Evolutionary conservation across 2,329 filamentous ascomycete species (phyloP), one percentile per base, ranked within the genome.

Genomic region (Alternaria longipes): DNA sequence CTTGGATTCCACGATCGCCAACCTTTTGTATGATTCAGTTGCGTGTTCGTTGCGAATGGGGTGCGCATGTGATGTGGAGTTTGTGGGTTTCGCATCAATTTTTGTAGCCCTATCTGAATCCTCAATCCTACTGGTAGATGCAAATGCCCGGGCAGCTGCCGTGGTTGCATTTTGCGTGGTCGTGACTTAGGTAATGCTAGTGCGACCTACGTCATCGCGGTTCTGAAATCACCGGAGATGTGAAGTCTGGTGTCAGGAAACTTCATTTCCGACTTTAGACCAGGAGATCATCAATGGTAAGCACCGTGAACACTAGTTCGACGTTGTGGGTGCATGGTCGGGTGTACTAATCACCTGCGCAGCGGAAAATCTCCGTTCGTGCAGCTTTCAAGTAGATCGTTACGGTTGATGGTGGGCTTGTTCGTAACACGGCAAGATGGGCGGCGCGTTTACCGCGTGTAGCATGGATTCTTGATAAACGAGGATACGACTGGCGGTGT

Each of bases 261-360:
- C 14, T 34, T 50, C 32, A 50, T 50, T 38, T 50, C 30, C 46
- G 30, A 36, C 14, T 22, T 34, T 38, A 18, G 30, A n/a, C 46
- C 14, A 24, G 14, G 46, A 16, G 32, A 50, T 50, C 30, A 38
- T 6, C 46, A n/a, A 36, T 18, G n/a, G 5, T 50, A 50, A 50
- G 46, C 46, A 26, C 46, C 16, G 20, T 50, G 46, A 36, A 50
- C 46, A 50, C 46, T 50, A 38, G 46, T 50, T 50, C 30, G 34
- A 26, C 32, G 46, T 50, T 36, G 22, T 20, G 11, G n/a, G 20
- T 36, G 30, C 30, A 49, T 34, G 46, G 46, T 36, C 46, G 32
- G 32, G 24, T 36, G 32, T 36, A 50, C 34, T 22, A 26, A 50
- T 36, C 46, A 49, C 30, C 30, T 36, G 46, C 30, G 28, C 46